These are phyloP conservation scores for Nakazawaea peltata DNA, from an alignment of 805 yeast genomes.

Conservation along the genomic window DNA sequence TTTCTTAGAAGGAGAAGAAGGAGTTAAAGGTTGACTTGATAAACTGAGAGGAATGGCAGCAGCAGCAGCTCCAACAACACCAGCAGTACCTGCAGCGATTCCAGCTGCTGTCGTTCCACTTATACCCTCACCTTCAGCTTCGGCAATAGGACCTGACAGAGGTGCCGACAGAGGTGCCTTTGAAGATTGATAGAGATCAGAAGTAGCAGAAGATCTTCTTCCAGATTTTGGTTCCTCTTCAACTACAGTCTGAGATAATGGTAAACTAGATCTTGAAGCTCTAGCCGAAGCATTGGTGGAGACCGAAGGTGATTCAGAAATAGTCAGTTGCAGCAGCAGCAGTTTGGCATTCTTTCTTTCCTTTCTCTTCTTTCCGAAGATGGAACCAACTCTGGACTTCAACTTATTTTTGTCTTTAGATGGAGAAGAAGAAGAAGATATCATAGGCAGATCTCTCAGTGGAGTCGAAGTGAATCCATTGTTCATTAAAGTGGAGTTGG, in stretches of 20 bases:
- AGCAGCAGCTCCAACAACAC: neutral
- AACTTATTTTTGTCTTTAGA: slow-evolving; percentile 28
- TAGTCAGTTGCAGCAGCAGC: slow-evolving; percentile 14
- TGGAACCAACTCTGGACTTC: slow-evolving; percentile 68
- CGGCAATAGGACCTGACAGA: neutral
- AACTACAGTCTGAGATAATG: slow-evolving; percentile 11
- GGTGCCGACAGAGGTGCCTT: neutral
- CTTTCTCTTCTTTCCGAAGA: slow-evolving; percentile 57
- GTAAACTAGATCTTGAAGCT: slow-evolving; percentile 12
- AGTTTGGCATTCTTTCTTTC: slow-evolving; percentile 19
- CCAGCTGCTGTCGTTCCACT: too few species aligned
- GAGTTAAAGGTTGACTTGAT: slow-evolving; percentile 17
- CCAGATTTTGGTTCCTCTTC: neutral
- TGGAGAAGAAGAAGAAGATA: slow-evolving; percentile 17
- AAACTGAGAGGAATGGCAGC: neutral
- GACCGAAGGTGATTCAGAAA: slow-evolving; percentile 24
- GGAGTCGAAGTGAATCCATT: slow-evolving; percentile 15
- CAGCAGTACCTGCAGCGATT: too few species aligned
- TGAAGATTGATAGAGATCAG: slow-evolving; percentile 5
- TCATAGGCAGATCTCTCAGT: slow-evolving; percentile 13
- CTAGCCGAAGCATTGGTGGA: slow-evolving; percentile 12
- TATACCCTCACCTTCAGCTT: slow-evolving; percentile 2
- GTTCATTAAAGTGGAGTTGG: slow-evolving; percentile 7
- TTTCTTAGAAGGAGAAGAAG: slow-evolving; percentile 1
- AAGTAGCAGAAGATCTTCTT: slow-evolving; percentile 1